phyloP scores from a whole-genome alignment of 2,329 filamentous ascomycete genomes.

The Hymenoscyphus fraxineus region DNA sequence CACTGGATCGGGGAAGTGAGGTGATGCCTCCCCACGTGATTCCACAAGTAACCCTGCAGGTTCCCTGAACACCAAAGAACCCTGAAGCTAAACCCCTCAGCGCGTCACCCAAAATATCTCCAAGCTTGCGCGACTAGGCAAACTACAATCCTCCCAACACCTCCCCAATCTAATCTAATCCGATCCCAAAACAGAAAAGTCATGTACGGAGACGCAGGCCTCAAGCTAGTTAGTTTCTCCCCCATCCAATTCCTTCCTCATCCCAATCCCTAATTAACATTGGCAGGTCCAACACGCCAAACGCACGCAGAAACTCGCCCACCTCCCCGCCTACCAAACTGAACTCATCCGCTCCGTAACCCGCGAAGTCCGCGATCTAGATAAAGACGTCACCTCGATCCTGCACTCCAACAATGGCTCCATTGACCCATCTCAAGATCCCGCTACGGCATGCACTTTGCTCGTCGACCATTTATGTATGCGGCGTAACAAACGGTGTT shows the following conservation, averaged over 20 bases:
- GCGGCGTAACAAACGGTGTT: constrained; percentile 91
- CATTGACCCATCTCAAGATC: constrained; percentile 83
- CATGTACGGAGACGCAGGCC: constrained; percentile 70
- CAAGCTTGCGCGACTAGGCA: constrained; percentile 11
- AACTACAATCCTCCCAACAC: background rate
- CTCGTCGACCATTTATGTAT: constrained; percentile 93
- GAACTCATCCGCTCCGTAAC: constrained; percentile 85
- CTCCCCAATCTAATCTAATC: background rate
- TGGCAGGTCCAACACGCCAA: constrained; percentile 88
- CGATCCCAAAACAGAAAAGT: constrained; percentile 5
- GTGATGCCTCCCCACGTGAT: background rate
- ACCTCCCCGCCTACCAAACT: constrained; percentile 87
- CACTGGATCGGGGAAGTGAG: background rate
- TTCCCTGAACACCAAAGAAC: background rate
- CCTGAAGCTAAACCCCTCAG: background rate
- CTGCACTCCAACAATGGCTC: constrained; percentile 78
- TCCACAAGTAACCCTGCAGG: background rate
- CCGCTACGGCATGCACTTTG: constrained; percentile 79
- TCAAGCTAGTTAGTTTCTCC: constrained; percentile 55
- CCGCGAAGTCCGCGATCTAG: constrained; percentile 87
- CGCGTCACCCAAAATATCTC: background rate
- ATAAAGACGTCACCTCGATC: constrained; percentile 76
- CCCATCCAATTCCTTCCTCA: background rate
- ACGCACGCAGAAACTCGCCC: constrained; percentile 78
- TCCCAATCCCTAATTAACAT: constrained; percentile 9